Evolutionary conservation across 2,329 filamentous ascomycete genomes (phyloP), one percentile per base, ranked within the genome.

Genomic region (Pyrenophora graminea): DNA sequence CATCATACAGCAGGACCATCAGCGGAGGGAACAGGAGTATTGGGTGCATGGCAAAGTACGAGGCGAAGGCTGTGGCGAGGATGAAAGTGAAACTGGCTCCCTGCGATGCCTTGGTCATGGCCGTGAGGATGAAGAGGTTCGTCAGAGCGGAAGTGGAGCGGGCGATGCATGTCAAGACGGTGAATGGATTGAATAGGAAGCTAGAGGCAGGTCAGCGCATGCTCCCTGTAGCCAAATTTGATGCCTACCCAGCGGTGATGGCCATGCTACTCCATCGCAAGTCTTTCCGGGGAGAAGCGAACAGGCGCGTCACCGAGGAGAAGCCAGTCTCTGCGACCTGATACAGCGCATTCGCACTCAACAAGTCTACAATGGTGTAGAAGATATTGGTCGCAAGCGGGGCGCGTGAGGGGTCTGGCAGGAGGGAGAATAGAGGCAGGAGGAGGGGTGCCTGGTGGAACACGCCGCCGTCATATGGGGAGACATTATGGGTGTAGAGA

Each of bases 101-200:
- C 23, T 82, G 77, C 39, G 92, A 85, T 37, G 93, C 93, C 71
- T 89, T 90, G 13, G 89, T 83, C 46, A 96, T 83, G 55, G 93
- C 89, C 58, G 90, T 85, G 25, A 97, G 84, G 61, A 96, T 89
- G 62, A 91, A 91, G 69, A 89, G 89, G 49, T 90, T 94, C 1
- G 91, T 92, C 70, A 99, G 93, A 51, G 93, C 86, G 56, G 85
- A 90, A 0, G 93, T 97, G 1, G 94, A 90, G 34, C 93, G 88
- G 21, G 89, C 93, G 52, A 99, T 82, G 71, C 93, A 97, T 15
- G 91, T 92, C 38, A 91, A 85, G 54, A 99, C 85, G 1, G 92
- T 96, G 70, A 96, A 96, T 0, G 94, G 94, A 71, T 95, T 97
- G 77, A 97, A 93, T 2, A 99, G 83, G 70, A 90, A 97, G 59